A percentile compares a stretch with the other conserved stretches of the same genome.
Conservation (phyloP, 805 yeast genomes). For the Wickerhamiella domercqiae region DNA sequence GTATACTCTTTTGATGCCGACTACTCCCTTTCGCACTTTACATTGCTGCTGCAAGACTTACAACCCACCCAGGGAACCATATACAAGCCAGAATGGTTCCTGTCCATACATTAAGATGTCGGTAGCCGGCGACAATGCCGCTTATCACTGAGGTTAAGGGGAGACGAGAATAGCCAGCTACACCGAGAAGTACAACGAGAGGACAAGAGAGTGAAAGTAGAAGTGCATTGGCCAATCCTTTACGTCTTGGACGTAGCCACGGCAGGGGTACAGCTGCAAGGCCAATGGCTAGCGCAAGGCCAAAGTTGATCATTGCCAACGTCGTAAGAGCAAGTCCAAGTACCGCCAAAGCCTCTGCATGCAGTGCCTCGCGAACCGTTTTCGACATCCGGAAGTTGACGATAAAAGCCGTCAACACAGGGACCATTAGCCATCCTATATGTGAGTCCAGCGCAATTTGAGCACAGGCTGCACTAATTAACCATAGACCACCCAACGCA, state of each 20-base stretch:
- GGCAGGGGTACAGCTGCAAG: constrained; percentile 62
- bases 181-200: constrained; percentile 25
- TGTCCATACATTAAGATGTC: constrained; percentile 64
- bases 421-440: neutral
- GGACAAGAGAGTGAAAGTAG: constrained; percentile 32
- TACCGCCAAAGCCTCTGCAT: constrained; percentile 38
- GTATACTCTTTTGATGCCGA: too few species aligned
- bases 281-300: constrained; percentile 62
- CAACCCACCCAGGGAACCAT: constrained; percentile 75
- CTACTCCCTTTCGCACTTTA: too few species aligned
- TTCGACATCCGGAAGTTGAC: neutral
- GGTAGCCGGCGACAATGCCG: constrained; percentile 49
- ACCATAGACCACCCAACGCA: neutral
- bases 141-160: constrained; percentile 29
- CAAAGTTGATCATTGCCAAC: constrained; percentile 65
- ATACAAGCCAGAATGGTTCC: constrained; percentile 60
- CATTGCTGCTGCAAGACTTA: constrained; percentile 8
- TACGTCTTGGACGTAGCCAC: constrained; percentile 30
- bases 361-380: constrained; percentile 17
- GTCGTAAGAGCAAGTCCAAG: constrained; percentile 58
- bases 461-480: neutral
- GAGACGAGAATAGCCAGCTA: constrained; percentile 21
- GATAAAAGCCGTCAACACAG: neutral
- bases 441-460: neutral
- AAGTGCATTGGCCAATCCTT: constrained; percentile 12